Evolutionary conservation across 768 basidiomycete genomes (phyloP), one percentile per base, ranked within the genome.

Genomic region (Russula olivacea): DNA sequence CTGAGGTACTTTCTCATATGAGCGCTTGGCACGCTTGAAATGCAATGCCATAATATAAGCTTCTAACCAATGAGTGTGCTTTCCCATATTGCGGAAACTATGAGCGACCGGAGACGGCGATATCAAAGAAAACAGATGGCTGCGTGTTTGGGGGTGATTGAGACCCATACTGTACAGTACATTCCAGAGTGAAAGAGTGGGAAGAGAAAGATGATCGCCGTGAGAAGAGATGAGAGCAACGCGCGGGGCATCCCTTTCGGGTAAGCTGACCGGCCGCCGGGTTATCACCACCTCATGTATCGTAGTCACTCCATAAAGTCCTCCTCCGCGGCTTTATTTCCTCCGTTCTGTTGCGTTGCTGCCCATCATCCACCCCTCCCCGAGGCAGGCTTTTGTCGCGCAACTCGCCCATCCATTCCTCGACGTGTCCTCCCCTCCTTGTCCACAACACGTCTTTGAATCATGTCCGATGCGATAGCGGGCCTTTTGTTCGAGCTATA

Each of bases 401-500:
- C 28, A 28, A 28, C 28, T 30, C 30, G 30, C 30, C 30, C 30
- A 30, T 30, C 5, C 32, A 9, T 25, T 49, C 25, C 48, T 36
- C 36, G 36, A 36, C 34, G 34, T 48, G 23, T 48, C 10, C 12
- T 7, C n/a, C 43, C n/a, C 43, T 9, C n/a, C n/a, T 4, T 10
- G 2, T 8, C 2, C 28, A 2, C 28, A 28, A 28, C 28, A 28
- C 48, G 48, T 49, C 43, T 49, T 25, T 2, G 14, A 7, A 21
- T 21, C n/a, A 58, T 63, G 58, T 64, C 58, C 14, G 58, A 59
- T 34, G 19, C 41, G 14, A 7, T 40, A 6, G 15, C 47, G 1
- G 53, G 34, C 3, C 47, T 60, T 25, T 34, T 63, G 9, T 8
- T 64, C 23, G 47, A 32, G 10, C 58, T 60, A 15, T 60, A 64